phyloP scores from a whole-genome alignment of 805 yeast genomes.

The Blastobotrys peoriensis region DNA sequence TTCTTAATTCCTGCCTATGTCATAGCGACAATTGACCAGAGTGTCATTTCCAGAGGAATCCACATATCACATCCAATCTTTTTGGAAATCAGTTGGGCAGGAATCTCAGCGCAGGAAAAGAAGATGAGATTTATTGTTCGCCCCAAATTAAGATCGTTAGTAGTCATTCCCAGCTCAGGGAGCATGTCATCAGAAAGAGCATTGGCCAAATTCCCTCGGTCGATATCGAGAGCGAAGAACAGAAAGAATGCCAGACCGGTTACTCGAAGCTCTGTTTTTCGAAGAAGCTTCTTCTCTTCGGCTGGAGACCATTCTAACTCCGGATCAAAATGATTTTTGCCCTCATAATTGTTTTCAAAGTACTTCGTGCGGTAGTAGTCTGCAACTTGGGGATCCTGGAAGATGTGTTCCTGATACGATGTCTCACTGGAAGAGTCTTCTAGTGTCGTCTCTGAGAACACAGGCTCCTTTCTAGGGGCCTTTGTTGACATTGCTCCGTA shows the following conservation, averaged over 20 bases:
- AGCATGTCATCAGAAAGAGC: conserved; percentile 54
- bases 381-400: conserved; percentile 1
- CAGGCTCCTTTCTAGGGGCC: neutral
- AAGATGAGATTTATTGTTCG: conserved; percentile 47
- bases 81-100: conserved; percentile 62
- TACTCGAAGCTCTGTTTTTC: conserved; percentile 50
- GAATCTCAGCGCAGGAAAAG: conserved; percentile 54
- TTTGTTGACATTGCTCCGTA: no score
- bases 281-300: conserved; percentile 41
- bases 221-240: conserved; percentile 52
- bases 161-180: conserved; percentile 44
- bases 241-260: conserved; percentile 48
- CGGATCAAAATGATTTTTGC: conserved; percentile 49
- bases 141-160: conserved; percentile 52
- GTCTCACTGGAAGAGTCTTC: neutral
- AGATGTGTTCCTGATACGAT: neutral
- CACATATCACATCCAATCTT: conserved; percentile 56
- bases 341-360: conserved; percentile 42
- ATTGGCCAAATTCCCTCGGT: conserved; percentile 48
- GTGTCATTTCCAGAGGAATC: conserved; percentile 51
- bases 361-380: neutral
- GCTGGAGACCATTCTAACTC: conserved; percentile 42
- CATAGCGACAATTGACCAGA: conserved; percentile 53
- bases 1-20: conserved; percentile 40
- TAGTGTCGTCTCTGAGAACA: neutral